phyloP scores from a whole-genome alignment of 2,329 filamentous ascomycete species.

The Trichoderma atroviride region DNA sequence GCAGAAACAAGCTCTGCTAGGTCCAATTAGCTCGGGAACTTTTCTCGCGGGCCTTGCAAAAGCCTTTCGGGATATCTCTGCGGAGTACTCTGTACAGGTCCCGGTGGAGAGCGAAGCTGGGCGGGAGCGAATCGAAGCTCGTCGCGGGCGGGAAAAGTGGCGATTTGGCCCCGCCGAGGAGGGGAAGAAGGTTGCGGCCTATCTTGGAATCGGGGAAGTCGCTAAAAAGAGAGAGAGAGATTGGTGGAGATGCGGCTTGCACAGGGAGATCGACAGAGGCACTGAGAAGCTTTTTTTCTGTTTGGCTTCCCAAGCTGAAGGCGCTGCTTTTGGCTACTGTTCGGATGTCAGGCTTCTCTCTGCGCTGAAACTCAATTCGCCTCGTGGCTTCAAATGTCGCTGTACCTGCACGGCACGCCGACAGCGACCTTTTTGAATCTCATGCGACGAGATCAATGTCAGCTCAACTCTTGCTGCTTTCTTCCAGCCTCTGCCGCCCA shows the following conservation, averaged over 20 bases:
- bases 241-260: no score
- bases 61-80: background rate
- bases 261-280: background rate
- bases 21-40: background rate
- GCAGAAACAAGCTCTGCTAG: constrained; percentile 21
- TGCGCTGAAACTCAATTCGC: background rate
- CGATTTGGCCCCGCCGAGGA: background rate
- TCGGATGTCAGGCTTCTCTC: no score
- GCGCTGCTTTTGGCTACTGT: background rate
- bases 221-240: no score
- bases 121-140: background rate
- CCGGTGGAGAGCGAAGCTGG: background rate
- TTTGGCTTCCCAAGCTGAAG: background rate
- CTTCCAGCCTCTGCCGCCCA: no score
- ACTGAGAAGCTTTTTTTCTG: background rate
- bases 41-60: background rate
- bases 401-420: no score
- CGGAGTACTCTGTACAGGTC: background rate
- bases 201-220: no score
- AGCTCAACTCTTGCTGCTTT: no score
- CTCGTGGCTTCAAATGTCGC: no score
- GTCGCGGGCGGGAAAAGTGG: background rate
- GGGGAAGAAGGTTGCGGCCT: background rate
- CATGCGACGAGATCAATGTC: no score
- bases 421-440: no score